Evolutionary conservation across 768 basidiomycete species (phyloP).

Genomic region (Jaapia argillacea): DNA sequence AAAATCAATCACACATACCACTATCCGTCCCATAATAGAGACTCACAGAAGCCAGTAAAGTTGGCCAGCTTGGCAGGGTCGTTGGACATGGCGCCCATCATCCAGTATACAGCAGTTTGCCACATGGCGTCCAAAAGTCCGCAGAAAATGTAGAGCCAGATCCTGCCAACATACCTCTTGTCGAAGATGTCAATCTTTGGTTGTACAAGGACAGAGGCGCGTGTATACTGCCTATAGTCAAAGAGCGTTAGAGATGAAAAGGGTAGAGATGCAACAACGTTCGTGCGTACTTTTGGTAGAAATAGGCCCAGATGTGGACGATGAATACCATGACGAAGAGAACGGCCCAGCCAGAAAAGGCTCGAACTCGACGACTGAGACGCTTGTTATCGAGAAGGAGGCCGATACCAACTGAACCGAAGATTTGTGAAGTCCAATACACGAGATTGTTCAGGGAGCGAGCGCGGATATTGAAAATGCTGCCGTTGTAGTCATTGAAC

Average conservation of each 20-base stretch:
- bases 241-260: not conserved
- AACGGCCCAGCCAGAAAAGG: constrained; percentile 58
- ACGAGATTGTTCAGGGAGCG: constrained; percentile 69
- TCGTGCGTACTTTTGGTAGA: constrained; percentile 56
- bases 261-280: not conserved
- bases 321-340: constrained; percentile 55
- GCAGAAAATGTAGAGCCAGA: constrained; percentile 61
- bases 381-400: constrained; percentile 48
- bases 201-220: constrained; percentile 31
- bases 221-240: constrained; percentile 42
- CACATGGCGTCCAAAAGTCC: constrained; percentile 77
- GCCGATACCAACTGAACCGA: constrained; percentile 67
- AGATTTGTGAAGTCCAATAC: constrained; percentile 74
- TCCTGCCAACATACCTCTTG: constrained; percentile 38
- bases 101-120: constrained; percentile 78
- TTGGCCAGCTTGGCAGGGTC: constrained; percentile 72
- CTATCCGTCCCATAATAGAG: too few species aligned
- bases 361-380: constrained; percentile 56
- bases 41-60: constrained; percentile 75
- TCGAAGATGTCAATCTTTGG: constrained; percentile 53
- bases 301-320: constrained; percentile 68
- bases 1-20: not conserved
- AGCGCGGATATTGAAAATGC: constrained; percentile 70
- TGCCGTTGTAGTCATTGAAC: constrained; percentile 74
- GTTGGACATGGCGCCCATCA: constrained; percentile 82